A percentile compares a stretch with the other conserved stretches of the same genome.
Evolutionary conservation across 2,329 filamentous ascomycete genomes (phyloP).

Genomic region (Cladosporium sphaerospermum): DNA sequence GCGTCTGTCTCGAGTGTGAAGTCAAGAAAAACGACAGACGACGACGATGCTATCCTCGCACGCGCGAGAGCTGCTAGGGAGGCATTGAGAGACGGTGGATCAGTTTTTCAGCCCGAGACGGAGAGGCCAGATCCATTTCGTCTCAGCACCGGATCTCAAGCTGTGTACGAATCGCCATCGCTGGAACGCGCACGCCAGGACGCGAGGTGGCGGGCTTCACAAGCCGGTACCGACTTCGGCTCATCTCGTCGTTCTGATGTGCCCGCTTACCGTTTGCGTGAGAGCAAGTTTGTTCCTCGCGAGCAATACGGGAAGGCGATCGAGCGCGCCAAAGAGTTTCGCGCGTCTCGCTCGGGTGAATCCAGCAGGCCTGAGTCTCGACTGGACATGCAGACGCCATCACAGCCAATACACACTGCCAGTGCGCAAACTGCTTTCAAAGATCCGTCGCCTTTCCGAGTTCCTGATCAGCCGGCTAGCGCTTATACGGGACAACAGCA

Average conservation of each 20-base stretch:
- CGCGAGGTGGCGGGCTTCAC: conserved; percentile 25
- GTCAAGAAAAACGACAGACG: conserved; percentile 18
- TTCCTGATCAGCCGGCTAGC: not conserved
- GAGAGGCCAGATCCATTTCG: conserved; percentile 14
- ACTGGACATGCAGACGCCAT: not conserved
- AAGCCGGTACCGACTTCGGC: conserved; percentile 1
- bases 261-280: conserved; percentile 31
- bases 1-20: conserved; percentile 14
- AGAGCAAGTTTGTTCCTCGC: conserved; percentile 32
- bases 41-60: conserved; percentile 31
- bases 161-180: conserved; percentile 27
- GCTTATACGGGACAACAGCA: not conserved
- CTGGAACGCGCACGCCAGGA: conserved; percentile 27
- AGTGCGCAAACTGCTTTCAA: not conserved
- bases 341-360: conserved; percentile 17
- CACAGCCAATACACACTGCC: not conserved
- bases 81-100: conserved; percentile 18
- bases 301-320: conserved; percentile 30
- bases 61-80: conserved; percentile 28
- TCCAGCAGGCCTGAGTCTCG: conserved; percentile 9
- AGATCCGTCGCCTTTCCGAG: not conserved
- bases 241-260: conserved; percentile 17
- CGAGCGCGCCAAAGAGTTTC: conserved; percentile 27
- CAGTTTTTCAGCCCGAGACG: conserved; percentile 11
- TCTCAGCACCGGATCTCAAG: conserved; percentile 20